phyloP scores from a whole-genome alignment of 1,139 yeast genomes.

The Saccharomyces hybrid region DNA sequence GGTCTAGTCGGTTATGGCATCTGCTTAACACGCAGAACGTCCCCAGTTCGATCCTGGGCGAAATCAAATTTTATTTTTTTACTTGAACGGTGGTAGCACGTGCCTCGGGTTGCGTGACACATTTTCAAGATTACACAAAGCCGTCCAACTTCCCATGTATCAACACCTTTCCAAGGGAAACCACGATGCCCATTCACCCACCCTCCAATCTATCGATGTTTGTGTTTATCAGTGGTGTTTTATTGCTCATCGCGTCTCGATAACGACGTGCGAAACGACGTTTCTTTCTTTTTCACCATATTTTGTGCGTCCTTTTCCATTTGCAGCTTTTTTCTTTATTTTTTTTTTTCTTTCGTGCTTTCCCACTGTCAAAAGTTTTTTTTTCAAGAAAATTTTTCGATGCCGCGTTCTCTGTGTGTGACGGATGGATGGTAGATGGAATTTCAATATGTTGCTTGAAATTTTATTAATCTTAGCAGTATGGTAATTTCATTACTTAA shows the following conservation, averaged over 20 bases:
- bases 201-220: background rate
- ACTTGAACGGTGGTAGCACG: background rate
- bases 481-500: background rate
- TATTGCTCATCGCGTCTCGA: background rate
- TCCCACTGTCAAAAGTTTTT: background rate
- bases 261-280: background rate
- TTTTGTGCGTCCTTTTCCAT: background rate
- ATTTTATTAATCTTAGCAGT: background rate
- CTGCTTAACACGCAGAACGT: constrained; percentile 99
- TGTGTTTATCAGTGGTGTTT: background rate
- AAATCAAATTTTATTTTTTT: constrained; percentile 46
- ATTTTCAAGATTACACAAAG: background rate
- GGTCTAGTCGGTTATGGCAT: constrained; percentile 99
- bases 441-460: background rate
- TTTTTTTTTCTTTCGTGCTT: background rate
- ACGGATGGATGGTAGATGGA: constrained; percentile 1
- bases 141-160: background rate
- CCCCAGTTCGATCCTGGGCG: constrained; percentile 99
- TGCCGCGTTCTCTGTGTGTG: constrained; percentile 1
- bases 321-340: background rate
- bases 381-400: background rate
- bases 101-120: background rate
- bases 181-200: background rate
- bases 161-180: background rate
- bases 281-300: background rate